Evolutionary conservation across 768 basidiomycete genomes (phyloP).

Genomic region (Phlegmacium glaucopus): DNA sequence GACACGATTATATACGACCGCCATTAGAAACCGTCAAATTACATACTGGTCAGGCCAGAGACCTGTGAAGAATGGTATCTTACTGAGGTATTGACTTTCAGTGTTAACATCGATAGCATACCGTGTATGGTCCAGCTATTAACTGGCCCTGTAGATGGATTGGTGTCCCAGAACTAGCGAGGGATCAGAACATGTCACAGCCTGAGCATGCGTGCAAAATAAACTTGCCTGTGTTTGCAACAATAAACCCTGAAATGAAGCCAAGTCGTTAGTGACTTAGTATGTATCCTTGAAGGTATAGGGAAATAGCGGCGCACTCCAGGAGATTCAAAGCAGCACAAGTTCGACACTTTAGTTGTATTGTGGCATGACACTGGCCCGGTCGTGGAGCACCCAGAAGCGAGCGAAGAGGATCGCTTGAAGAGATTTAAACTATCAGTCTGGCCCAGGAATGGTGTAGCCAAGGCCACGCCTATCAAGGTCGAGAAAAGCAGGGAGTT

Average conservation of each 20-base stretch:
- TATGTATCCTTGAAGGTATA: background rate
- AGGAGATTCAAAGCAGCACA: slow-evolving; percentile 67
- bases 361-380: slow-evolving; percentile 54
- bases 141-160: slow-evolving; percentile 57
- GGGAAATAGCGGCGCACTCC: slow-evolving; percentile 40
- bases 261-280: too few species aligned
- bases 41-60: slow-evolving; percentile 65
- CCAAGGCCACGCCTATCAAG: too few species aligned
- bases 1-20: background rate
- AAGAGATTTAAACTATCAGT: slow-evolving; percentile 16
- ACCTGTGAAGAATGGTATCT: slow-evolving; percentile 29
- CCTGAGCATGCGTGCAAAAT: too few species aligned
- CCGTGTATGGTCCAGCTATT: slow-evolving; percentile 78
- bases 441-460: too few species aligned
- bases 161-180: slow-evolving; percentile 74
- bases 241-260: slow-evolving; percentile 47
- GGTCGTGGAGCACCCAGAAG: slow-evolving; percentile 50
- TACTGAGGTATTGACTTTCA: background rate
- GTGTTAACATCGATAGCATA: slow-evolving; percentile 21
- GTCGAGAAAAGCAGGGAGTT: too few species aligned
- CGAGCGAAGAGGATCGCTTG: slow-evolving; percentile 22
- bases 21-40: background rate
- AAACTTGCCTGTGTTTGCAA: slow-evolving; percentile 43
- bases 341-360: slow-evolving; percentile 36
- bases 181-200: too few species aligned